Evolutionary conservation across 2,329 filamentous ascomycete genomes (phyloP), one percentile per base, ranked within the genome.

Genomic region (Nemania sp.): DNA sequence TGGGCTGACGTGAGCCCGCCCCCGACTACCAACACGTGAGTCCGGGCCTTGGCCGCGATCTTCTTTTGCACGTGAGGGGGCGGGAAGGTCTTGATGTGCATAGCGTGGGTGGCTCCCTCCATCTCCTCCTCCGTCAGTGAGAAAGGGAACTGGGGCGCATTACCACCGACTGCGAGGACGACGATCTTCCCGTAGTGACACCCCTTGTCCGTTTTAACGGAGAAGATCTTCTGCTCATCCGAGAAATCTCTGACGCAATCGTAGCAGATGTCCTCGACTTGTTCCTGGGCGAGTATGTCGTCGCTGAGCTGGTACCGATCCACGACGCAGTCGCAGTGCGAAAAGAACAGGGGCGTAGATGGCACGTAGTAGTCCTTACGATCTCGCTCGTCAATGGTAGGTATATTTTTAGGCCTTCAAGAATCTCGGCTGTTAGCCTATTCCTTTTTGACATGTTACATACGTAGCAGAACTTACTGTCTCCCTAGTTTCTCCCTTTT

Each of bases 1-100:
- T 94, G 91, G 0, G 90, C 89, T 20, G 89, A 90, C 0, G 90
- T 92, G 3, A 94, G 76, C 0, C 91, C 91, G 1, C 90, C 91
- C 1, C 90, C 90, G 4, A 94, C 80, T 9, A 94, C 81, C 7
- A 92, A 79, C 7, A 93, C 73, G 62, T 87, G 87, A 0, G 88
- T 90, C n/a, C 73, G 63, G 58, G 74, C 69, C 5, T 75, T 75
- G 1, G 75, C 72, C 5, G 77, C 75, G 10, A 91, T 84, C 57
- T 85, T 86, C 0, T 73, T 67, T 17, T 75, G 73, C 0, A 91
- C 74, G 2, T 81, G 69, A 0, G 77, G 72, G 51, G 84, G 81
- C 0, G 88, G 86, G 49, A 90, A 84, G 1, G 77, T 72, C 25
- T 80, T 78, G 48, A 90, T 85, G 37, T 87, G 81, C 78, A 89